Percentiles rank a stretch among this genome's conserved stretches.
These are phyloP conservation scores for Camellia japonica DNA, from an alignment of 148 eudicot species.

Conservation along the genomic window DNA sequence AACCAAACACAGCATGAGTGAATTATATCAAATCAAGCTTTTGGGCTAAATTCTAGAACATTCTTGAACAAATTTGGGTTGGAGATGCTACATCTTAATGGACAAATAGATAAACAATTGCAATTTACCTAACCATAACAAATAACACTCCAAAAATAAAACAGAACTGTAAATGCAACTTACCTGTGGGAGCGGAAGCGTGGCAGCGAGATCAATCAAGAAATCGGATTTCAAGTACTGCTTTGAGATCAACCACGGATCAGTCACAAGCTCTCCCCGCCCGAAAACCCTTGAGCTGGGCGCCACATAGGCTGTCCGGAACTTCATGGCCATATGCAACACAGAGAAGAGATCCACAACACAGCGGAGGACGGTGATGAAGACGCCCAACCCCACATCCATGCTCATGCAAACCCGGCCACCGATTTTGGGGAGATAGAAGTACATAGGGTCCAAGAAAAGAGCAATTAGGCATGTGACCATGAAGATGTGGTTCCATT, in stretches of 20 bases:
- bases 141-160: neutral
- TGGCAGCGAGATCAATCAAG: conserved; percentile 43
- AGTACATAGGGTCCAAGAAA: conserved; percentile 79
- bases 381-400: conserved; percentile 23
- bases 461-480: conserved; percentile 59
- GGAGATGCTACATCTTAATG: neutral
- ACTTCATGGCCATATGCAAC: conserved; percentile 44
- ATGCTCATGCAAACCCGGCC: conserved; percentile 44
- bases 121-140: neutral
- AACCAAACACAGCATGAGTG: too few relatives aligned
- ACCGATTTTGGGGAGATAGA: conserved; percentile 47
- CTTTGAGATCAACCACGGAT: conserved; percentile 31
- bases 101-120: neutral
- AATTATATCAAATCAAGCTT: too few relatives aligned
- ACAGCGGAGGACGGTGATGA: conserved; percentile 46
- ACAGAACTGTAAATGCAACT: neutral
- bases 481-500: conserved; percentile 78
- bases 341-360: conserved; percentile 47
- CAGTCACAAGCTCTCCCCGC: conserved; percentile 47
- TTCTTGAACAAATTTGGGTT: too few relatives aligned
- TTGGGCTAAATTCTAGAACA: too few relatives aligned
- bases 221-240: conserved; percentile 38
- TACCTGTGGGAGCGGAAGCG: conserved; percentile 60
- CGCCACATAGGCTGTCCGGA: conserved; percentile 47
- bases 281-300: conserved; percentile 43